Base-by-base conservation (phyloP, 2,329 filamentous ascomycete species). In the Epicoccum nigrum region DNA sequence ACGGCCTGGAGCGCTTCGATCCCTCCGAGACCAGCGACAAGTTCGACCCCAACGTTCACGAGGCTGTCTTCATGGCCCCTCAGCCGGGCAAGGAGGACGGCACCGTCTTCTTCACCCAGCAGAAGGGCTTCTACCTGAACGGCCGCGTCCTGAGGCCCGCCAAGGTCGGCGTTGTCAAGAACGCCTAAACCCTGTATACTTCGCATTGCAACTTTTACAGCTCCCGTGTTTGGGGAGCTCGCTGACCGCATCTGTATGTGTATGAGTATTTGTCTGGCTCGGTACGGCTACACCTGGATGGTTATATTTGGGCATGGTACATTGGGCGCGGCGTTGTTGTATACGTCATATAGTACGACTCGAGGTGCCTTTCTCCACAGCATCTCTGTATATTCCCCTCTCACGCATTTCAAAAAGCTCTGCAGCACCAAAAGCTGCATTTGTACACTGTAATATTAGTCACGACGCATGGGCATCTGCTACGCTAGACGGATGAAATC, bases 141-240 rank as follows among this genome's bases (percentile, higher is more conserved):
- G 92, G 93, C 54, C 83, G 94, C 55, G 83, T 96, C 50, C 77
- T 99, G 68, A 86, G 94, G 74, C 91, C 93, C 58, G 91, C 93
- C 71, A 96, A 97, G 83, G 93, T 97, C 59, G 92, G 93, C 70
- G 92, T 97, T 51, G 92, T 96, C 60, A 96, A 94, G 84, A 96
- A 94, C 79, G 73, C 77, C 35, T 80, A 74, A 63, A 55, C 17
- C 17, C 23, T 15, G 17, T 13, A 25, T 28, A 16, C 16, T 37
- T 30, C 16, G 32, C 33, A 13, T 40, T 33, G 19, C 9, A 40
- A n/a, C 12, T 40, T 44, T 47, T 32, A 39, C 16, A 12, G n/a
- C 32, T 38, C 27, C 39, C 32, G 16, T n/a, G 16, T 31, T 42
- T 41, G 16, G 45, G 31, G 42, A 20, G 37, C 27, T 16, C 38